Conservation (phyloP, 345 rosid genomes). For the Euphorbia pulcherrima region DNA sequence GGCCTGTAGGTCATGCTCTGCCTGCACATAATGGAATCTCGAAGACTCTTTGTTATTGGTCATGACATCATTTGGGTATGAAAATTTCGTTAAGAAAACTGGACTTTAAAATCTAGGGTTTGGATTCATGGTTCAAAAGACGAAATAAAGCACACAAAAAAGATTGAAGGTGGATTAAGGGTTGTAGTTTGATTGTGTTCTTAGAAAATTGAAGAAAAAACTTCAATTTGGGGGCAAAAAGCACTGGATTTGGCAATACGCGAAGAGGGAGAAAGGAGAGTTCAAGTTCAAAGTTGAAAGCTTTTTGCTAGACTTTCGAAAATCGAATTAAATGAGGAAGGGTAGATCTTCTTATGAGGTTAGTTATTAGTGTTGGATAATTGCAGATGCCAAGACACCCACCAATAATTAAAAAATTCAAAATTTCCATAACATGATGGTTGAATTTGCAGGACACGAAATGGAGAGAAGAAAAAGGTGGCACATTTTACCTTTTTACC, state of each 20-base stretch:
- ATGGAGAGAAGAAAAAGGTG: no score
- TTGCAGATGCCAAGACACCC: no score
- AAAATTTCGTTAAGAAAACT: constrained; percentile 3
- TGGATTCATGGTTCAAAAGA: neutral
- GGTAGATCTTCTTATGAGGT: no score
- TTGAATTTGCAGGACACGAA: no score
- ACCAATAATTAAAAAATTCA: no score
- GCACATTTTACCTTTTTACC: no score
- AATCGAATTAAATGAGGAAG: no score
- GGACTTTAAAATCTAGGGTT: constrained; percentile 16
- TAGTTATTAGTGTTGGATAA: no score
- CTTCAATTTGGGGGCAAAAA: neutral
- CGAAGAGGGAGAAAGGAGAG: neutral
- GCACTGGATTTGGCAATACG: neutral
- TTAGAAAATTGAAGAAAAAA: constrained; percentile 15
- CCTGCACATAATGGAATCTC: constrained; percentile 58
- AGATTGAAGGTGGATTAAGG: neutral
- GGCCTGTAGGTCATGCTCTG: constrained; percentile 81
- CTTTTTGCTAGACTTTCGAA: neutral
- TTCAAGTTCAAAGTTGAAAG: neutral
- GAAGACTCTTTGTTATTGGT: constrained; percentile 20
- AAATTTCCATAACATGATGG: no score
- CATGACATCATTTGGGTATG: neutral
- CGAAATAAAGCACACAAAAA: neutral
- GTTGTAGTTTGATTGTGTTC: constrained; percentile 12